Evolutionary conservation across 2,329 filamentous ascomycete genomes (phyloP).

Genomic region (Fusarium bactridioides): DNA sequence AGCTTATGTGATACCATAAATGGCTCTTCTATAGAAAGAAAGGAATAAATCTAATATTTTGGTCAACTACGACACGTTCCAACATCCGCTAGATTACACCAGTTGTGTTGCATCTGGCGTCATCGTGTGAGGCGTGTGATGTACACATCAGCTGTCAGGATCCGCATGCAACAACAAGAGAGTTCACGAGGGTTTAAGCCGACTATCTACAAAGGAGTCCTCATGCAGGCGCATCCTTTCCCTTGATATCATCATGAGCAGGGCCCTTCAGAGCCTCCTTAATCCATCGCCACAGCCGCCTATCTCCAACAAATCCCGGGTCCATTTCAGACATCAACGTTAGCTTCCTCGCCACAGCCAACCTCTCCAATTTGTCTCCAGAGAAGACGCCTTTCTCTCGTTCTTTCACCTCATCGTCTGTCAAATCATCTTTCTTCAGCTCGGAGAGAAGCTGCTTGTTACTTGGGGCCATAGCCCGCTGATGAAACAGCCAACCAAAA

Average conservation of each 20-base stretch:
- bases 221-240: fast-evolving
- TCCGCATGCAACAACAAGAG: no score
- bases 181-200: neutral
- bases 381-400: neutral
- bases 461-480: neutral
- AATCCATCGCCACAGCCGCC: neutral
- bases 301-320: neutral
- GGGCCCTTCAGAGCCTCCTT: neutral
- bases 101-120: no score
- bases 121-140: no score
- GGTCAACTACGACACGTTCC: neutral
- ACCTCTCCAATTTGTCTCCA: neutral
- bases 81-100: fast-evolving
- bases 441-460: conserved; percentile 14
- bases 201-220: no score
- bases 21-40: neutral
- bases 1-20: neutral
- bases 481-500: conserved; percentile 5
- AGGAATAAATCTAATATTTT: neutral
- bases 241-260: fast-evolving
- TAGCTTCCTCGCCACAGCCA: neutral
- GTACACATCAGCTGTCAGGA: neutral
- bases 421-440: conserved; percentile 18
- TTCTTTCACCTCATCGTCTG: neutral
- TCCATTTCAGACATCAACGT: neutral